A percentile compares a stretch with the other conserved stretches of the same genome.
These are phyloP conservation scores for Leccinum olivaceopallidum DNA, from an alignment of 768 basidiomycete species.

Conservation along the genomic window DNA sequence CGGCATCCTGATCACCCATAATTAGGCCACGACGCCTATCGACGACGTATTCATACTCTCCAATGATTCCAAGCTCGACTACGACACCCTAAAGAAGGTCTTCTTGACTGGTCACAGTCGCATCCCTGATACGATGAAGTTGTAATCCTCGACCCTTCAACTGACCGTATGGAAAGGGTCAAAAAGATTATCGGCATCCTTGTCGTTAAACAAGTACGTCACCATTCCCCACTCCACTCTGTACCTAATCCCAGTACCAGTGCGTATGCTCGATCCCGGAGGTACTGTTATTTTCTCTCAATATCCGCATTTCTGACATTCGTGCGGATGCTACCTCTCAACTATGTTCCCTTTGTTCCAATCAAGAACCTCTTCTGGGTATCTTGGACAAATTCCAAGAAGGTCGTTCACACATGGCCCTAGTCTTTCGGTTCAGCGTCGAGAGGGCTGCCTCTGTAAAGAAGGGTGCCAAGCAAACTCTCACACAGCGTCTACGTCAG, in stretches of 20 bases:
- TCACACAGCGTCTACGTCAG: constrained; percentile 75
- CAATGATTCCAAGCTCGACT: constrained; percentile 81
- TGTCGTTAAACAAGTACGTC: constrained; percentile 71
- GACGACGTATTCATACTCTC: constrained; percentile 83
- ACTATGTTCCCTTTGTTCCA: constrained; percentile 84
- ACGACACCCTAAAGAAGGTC: constrained; percentile 72
- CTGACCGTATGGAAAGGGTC: constrained; percentile 46
- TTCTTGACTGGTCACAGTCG: constrained; percentile 81
- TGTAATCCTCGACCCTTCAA: constrained; percentile 45
- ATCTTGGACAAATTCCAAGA: constrained; percentile 90
- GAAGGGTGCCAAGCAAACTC: constrained; percentile 76
- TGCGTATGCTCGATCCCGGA: constrained; percentile 88
- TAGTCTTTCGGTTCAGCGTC: constrained; percentile 75
- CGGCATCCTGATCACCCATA: not conserved
- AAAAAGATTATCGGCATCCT: constrained; percentile 88
- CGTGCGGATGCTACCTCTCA: constrained; percentile 72
- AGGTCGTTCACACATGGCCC: constrained; percentile 89
- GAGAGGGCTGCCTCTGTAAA: constrained; percentile 80
- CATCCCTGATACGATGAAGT: constrained; percentile 79
- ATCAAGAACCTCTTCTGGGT: constrained; percentile 80
- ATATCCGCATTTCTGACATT: constrained; percentile 1
- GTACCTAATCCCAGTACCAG: constrained; percentile 15
- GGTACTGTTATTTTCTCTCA: constrained; percentile 36
- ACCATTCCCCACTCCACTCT: not conserved
- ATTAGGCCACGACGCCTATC: constrained; percentile 80